Percentiles rank a stretch among this genome's conserved stretches.
Conservation (phyloP, 371 early-diverging fungal species). For the Choanephora cucurbitarum region DNA sequence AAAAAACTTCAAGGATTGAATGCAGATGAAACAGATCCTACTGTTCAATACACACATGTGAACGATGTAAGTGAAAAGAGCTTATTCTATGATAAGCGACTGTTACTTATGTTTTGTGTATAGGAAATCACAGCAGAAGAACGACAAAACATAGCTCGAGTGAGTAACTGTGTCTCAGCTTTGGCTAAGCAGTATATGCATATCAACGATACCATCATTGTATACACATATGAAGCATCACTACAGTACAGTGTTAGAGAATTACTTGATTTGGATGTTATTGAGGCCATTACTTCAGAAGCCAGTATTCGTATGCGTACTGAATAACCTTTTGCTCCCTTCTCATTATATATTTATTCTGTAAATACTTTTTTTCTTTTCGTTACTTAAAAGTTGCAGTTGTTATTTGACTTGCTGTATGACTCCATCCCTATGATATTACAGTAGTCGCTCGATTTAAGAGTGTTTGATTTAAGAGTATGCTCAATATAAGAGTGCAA, state of each 20-base stretch:
- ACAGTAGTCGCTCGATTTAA: no score
- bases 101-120: no score
- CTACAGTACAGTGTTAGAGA: slow-evolving; percentile 65
- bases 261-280: slow-evolving; percentile 60
- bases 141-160: slow-evolving; percentile 84
- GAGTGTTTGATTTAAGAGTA: no score
- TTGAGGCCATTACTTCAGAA: slow-evolving; percentile 53
- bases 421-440: no score
- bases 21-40: slow-evolving; percentile 64
- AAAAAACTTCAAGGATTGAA: slow-evolving; percentile 67
- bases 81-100: not conserved
- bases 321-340: slow-evolving; percentile 15
- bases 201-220: slow-evolving; percentile 85
- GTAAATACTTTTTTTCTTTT: no score
- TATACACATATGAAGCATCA: slow-evolving; percentile 90
- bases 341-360: no score
- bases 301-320: slow-evolving; percentile 44
- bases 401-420: no score
- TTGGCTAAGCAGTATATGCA: slow-evolving; percentile 74
- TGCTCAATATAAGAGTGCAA: no score
- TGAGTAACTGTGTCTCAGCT: slow-evolving; percentile 81
- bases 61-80: slow-evolving; percentile 75
- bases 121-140: slow-evolving; percentile 63
- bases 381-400: no score
- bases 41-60: slow-evolving; percentile 75